Percentiles rank a stretch among this genome's conserved stretches.
Evolutionary conservation across 805 yeast species (phyloP).

Genomic region (Yamadazyma laniorum): DNA sequence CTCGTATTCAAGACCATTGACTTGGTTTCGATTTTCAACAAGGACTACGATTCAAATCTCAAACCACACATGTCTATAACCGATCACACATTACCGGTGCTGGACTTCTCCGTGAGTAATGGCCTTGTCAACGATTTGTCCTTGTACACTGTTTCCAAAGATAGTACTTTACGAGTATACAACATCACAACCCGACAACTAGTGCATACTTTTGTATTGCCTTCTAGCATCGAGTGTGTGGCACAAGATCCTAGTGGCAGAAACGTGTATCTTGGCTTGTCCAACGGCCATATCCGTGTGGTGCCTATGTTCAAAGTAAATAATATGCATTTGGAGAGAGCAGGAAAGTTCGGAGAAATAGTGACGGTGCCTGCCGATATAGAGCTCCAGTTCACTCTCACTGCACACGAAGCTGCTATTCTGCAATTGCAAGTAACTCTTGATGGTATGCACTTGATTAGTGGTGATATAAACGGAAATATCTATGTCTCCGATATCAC

Average conservation of each 20-base stretch:
- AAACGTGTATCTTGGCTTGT: slow-evolving; percentile 65
- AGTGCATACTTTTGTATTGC: slow-evolving; percentile 70
- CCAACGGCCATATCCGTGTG: slow-evolving; percentile 57
- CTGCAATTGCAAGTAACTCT: slow-evolving; percentile 59
- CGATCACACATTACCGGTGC: slow-evolving; percentile 59
- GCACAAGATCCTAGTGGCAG: slow-evolving; percentile 79
- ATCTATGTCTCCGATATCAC: slow-evolving; percentile 66
- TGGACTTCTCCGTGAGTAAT: slow-evolving; percentile 45
- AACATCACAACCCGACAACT: slow-evolving; percentile 47
- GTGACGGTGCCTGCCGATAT: slow-evolving; percentile 52
- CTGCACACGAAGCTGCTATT: slow-evolving; percentile 49
- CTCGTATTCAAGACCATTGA: slow-evolving; percentile 72
- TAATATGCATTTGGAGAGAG: slow-evolving; percentile 49
- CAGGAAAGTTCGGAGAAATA: slow-evolving; percentile 57
- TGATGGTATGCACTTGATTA: slow-evolving; percentile 70
- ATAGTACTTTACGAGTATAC: slow-evolving; percentile 73
- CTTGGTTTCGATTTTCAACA: slow-evolving; percentile 38
- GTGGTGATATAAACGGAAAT: slow-evolving; percentile 75
- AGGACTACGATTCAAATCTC: slow-evolving; percentile 26
- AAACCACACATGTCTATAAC: slow-evolving; percentile 61
- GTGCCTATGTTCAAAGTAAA: slow-evolving; percentile 48
- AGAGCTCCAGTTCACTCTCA: slow-evolving; percentile 49
- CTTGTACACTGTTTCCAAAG: slow-evolving; percentile 68
- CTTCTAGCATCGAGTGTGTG: slow-evolving; percentile 54
- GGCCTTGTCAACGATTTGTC: slow-evolving; percentile 60